Base-by-base conservation (phyloP, 495 filamentous ascomycete species). In the Articulospora tetracladia region DNA sequence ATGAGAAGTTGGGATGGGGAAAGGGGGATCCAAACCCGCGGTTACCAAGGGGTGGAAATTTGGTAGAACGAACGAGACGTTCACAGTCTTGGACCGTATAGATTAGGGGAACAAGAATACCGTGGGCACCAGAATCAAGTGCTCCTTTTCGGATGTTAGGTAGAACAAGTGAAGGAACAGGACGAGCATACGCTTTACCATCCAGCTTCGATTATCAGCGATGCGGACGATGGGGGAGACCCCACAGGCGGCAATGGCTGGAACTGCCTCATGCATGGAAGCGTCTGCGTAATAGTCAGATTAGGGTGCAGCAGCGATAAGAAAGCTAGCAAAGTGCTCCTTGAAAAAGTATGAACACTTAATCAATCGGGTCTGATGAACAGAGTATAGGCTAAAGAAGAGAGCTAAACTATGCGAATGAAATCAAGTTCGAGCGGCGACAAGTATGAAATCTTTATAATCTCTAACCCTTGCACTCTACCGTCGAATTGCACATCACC, bases 251-350 rank as follows among this genome's bases (percentile, higher is more conserved):
- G 87, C 85, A 64, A 88, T 86, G 2, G 85, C 84, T 24, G 88
- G 85, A 28, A 93, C 89, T 2, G 88, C 84, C 60, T 92, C 90
- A 67, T 94, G 91, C 91, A 94, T 94, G 13, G 83, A 79, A 36
- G 81, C 83, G 73, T 93, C 89, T 79, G 63, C 10, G 39, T 32
- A n/a, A 44, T 44, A 15, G 39, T 44, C 3, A 44, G 39, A 44
- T 64, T n/a, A n/a, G n/a, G n/a, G 26, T 19, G 19, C 15, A 56
- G 23, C 32, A n/a, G n/a, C n/a, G n/a, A n/a, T n/a, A n/a, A n/a
- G n/a, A n/a, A n/a, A n/a, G n/a, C 13, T 32, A 32, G 13, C 30
- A 32, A 32, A 32, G 4, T 6, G 13, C 30, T 32, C 30, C 30
- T 13, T 32, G 4, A 32, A 13, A 32, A 4, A 32, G 30, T n/a